Evolutionary conservation across 2,329 filamentous ascomycete species (phyloP), one percentile per base, ranked within the genome.

Genomic region (Tolypocladium ovalisporum): DNA sequence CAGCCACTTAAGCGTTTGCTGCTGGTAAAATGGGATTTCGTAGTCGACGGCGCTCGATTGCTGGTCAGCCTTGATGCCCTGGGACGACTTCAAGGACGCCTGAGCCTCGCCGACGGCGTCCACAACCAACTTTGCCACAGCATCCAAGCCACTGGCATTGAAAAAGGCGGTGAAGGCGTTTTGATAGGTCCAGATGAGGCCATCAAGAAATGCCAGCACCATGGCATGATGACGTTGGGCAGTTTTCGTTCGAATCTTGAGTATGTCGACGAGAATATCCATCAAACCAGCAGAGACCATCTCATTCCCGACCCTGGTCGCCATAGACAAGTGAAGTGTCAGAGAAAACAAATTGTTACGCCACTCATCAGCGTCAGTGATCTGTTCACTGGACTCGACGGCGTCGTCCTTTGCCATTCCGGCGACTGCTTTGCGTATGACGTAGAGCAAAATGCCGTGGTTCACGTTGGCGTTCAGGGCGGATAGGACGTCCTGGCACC

Each of bases 401-500:
- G 62, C 58, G 54, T 77, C 75, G 59, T 84, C 79, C 22, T 76
- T 76, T 58, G 80, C 84, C 75, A 99, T 87, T 61, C 91, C 89
- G 22, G 87, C 86, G 58, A 97, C 89, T 12, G 91, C 89, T 71
- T 96, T 97, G 57, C 93, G 84, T 54, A 96, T 87, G 63, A 97
- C 83, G 67, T 97, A 97, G 63, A 97, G 87, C 51, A 99, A 79
- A 35, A 97, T 88, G 17, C 94, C 95, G 65, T 99, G 95, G 65
- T 96, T 97, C 40, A 97, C 93, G 64, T 93, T 96, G 56, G 95
- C 90, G 66, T 91, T 96, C 47, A 99, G 77, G n/a, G 94, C 91
- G 47, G 90, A 86, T 61, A 91, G 86, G 29, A 99, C 87, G 69
- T 99, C 94, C 37, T 84, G 77, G 35, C 87, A 83, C 67, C 90